Evolutionary conservation across 2,329 filamentous ascomycete species (phyloP), one percentile per base, ranked within the genome.

Genomic region (Apiospora aurea): DNA sequence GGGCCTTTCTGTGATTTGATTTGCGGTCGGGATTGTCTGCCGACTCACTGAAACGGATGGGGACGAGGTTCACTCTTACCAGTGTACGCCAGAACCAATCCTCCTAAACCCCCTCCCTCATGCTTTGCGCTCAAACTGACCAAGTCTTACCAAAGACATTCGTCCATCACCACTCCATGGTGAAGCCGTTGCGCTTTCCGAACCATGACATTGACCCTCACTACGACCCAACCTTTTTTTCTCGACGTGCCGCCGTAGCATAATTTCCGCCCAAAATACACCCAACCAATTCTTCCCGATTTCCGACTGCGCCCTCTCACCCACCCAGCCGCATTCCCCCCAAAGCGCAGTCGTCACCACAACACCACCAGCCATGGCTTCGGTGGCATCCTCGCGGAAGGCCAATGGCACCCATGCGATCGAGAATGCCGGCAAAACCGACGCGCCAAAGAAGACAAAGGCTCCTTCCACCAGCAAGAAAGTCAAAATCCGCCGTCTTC

Each of bases 401-500:
- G 70, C 70, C n/a, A 73, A 73, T 51, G 72, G 70, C 38, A 38
- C 67, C 16, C 4, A 21, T 3, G 18, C 69, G 3, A 41, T 29
- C 16, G 57, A 38, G 21, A 46, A 67, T 26, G n/a, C 67, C 6
- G 67, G 26, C 21, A 53, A 29, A 4, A 18, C n/a, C 67, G 72
- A 71, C 24, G 57, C 24, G 10, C 16, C 53, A 11, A 71, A 49
- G 34, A 91, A 87, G 80, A 82, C 84, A 44, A 87, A 88, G 75
- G 77, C 83, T 2, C 57, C 57, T 4, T 81, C 86, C 24, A 88
- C 91, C 71, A 93, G 94, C 72, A 88, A 97, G 78, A 98, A 98
- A 85, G 87, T 97, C 16, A 87, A 97, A 34, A 87, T 98, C 71
- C 91, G 97, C 70, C 90, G 96, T 72, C 88, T 99, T 4, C 94